Base-by-base conservation (phyloP, 2,329 filamentous ascomycete genomes). In the Zymoseptoria pseudotritici region DNA sequence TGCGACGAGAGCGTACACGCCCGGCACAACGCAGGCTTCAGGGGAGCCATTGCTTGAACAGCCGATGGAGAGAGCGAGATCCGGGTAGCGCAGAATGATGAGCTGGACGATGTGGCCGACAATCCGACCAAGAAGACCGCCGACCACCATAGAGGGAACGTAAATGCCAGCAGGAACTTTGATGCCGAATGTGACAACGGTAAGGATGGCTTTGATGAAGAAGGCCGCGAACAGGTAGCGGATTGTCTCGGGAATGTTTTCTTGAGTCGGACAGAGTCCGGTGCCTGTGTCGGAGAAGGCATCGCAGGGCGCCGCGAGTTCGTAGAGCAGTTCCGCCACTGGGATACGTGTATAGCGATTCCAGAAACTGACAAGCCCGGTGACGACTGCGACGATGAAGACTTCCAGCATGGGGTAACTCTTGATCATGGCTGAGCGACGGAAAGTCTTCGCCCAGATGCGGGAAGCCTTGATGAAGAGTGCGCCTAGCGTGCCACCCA, bases 161-260 rank as follows among this genome's bases (percentile, higher is more conserved):
- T 99, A 99, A 67, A 99, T 97, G 64, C 94, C 94, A 0, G 93
- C 91, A 9, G 94, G 94, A 0, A 97, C 86, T 80, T 97, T 97
- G 71, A 97, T 92, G 24, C 93, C 93, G 75, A 97, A 97, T 0
- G 93, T 96, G 65, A 97, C 87, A 53, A 88, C 86, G 0, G 94
- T 97, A 50, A 99, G 77, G 53, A 93, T 80, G 0, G 90, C 89
- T 73, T 99, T 99, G 77, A 97, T 88, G 24, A 97, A 76, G 65
- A 97, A 94, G 0, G 93, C 93, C 19, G 86, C 75, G 11, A 88
- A 77, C 0, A 99, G 79, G 58, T 86, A 88, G 26, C 80, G 53
- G 17, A 97, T 81, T 3, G 95, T 87, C 0, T 82, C 79, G 0
- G 90, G 86, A n/a, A 97, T 97, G 13, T 91, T 86, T 31, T 90